A percentile compares a stretch with the other conserved stretches of the same genome.
Evolutionary conservation across 768 basidiomycete genomes (phyloP).

Genomic region (Amanita rubescens): DNA sequence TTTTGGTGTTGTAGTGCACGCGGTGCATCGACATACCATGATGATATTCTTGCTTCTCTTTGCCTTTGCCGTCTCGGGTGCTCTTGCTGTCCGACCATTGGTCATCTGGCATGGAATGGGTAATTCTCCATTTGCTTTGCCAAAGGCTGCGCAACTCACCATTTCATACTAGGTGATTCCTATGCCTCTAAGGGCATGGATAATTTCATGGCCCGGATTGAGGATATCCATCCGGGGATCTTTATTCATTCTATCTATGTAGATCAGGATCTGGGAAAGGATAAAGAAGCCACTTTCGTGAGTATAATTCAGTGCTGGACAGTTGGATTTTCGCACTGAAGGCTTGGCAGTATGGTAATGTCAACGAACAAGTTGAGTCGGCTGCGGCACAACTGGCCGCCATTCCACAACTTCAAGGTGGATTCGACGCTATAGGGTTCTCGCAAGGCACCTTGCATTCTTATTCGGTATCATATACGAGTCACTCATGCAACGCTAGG

Average conservation of each 20-base stretch:
- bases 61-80: not conserved
- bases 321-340: slow-evolving; percentile 2
- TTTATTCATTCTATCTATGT: slow-evolving; percentile 73
- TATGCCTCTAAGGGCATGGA: slow-evolving; percentile 68
- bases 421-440: slow-evolving; percentile 85
- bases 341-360: slow-evolving; percentile 60
- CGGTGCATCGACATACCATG: not conserved
- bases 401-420: slow-evolving; percentile 55
- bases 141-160: slow-evolving; percentile 27
- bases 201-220: slow-evolving; percentile 50
- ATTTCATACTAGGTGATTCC: slow-evolving; percentile 56
- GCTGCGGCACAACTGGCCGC: slow-evolving; percentile 59
- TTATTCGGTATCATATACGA: not conserved
- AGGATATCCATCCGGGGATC: slow-evolving; percentile 62
- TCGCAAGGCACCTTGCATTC: slow-evolving; percentile 54
- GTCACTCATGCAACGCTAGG: slow-evolving; percentile 28
- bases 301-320: slow-evolving; percentile 20
- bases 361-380: slow-evolving; percentile 58
- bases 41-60: not conserved
- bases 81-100: slow-evolving; percentile 37
- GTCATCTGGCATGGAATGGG: slow-evolving; percentile 76
- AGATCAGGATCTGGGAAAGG: slow-evolving; percentile 51
- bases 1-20: not conserved
- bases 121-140: slow-evolving; percentile 11
- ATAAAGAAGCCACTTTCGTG: slow-evolving; percentile 67